These are phyloP conservation scores for Populus euphratica DNA, from an alignment of 345 rosid genomes.

Conservation along the genomic window DNA sequence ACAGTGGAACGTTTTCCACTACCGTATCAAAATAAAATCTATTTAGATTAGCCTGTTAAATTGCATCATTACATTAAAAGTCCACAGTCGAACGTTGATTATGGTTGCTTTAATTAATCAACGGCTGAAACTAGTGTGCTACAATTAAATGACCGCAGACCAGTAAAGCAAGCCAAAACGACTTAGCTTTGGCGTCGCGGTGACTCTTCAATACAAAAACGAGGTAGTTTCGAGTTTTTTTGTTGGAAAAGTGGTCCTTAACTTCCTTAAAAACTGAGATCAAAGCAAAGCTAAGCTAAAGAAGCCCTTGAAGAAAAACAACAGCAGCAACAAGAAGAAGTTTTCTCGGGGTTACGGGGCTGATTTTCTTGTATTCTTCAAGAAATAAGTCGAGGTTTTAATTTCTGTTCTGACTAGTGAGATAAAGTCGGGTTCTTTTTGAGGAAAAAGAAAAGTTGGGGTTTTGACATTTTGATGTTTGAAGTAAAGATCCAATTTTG, in stretches of 20 bases:
- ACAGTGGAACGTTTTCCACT: not conserved
- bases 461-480: not conserved
- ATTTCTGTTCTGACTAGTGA: not conserved
- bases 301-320: not conserved
- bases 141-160: not conserved
- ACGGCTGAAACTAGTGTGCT: not conserved
- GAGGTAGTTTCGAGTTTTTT: not conserved
- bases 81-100: not conserved
- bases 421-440: not conserved
- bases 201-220: not conserved
- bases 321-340: not conserved
- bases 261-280: slow-evolving; percentile 1
- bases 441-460: not conserved
- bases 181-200: not conserved
- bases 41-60: not conserved
- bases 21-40: not conserved
- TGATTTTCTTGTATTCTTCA: not conserved
- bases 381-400: not conserved
- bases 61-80: not conserved
- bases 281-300: not conserved
- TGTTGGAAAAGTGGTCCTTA: not conserved
- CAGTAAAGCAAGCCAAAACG: not conserved
- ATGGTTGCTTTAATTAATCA: not conserved
- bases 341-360: not conserved
- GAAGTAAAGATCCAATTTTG: not conserved